phyloP scores from a whole-genome alignment of 2,329 filamentous ascomycete species.

The Penicillium sp. region DNA sequence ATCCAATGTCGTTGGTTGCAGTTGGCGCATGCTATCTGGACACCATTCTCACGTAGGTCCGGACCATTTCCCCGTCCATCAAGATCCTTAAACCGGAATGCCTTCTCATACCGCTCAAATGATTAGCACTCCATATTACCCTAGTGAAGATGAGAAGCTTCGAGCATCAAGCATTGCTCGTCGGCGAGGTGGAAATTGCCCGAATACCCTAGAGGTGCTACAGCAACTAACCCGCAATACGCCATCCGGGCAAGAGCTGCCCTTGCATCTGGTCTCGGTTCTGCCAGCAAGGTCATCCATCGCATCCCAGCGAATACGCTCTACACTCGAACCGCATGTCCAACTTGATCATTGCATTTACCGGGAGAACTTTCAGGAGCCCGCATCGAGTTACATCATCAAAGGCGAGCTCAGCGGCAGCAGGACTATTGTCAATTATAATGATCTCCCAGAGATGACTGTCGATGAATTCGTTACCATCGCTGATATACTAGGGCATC shows the following conservation, averaged over 20 bases:
- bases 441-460: constrained; percentile 66
- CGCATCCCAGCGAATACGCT: constrained; percentile 52
- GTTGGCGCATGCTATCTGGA: constrained; percentile 69
- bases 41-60: constrained; percentile 61
- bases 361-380: constrained; percentile 52
- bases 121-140: constrained; percentile 53
- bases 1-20: constrained; percentile 55
- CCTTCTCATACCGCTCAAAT: too few relatives aligned
- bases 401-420: constrained; percentile 58
- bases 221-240: constrained; percentile 54
- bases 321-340: constrained; percentile 54
- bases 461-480: constrained; percentile 56
- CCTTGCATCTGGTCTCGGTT: constrained; percentile 43
- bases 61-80: neutral
- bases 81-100: too few relatives aligned
- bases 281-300: constrained; percentile 56
- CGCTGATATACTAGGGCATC: constrained; percentile 39
- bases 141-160: constrained; percentile 68
- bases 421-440: constrained; percentile 69
- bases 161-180: constrained; percentile 59
- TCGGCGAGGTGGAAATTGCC: constrained; percentile 69
- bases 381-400: constrained; percentile 68
- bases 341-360: constrained; percentile 59
- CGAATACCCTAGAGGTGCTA: constrained; percentile 69
- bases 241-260: constrained; percentile 7